phyloP scores from a whole-genome alignment of 164 flowering plant genomes.

The Warburgia ugandensis region DNA sequence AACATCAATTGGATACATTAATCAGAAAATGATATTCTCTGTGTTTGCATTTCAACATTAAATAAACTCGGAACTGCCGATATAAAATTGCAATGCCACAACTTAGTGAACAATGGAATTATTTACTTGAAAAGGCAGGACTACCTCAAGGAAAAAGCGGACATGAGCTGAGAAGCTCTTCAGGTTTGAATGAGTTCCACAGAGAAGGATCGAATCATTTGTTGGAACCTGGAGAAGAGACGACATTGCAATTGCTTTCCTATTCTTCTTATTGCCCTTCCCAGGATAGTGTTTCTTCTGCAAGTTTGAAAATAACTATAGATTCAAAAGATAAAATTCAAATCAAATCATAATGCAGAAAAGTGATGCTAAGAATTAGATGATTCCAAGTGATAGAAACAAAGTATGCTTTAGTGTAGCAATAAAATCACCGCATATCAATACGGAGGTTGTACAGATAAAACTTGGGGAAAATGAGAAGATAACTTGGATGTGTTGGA shows the following conservation, averaged over 20 bases:
- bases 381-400: too few relatives aligned
- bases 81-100: background rate
- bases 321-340: too few relatives aligned
- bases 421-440: too few relatives aligned
- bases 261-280: too few relatives aligned
- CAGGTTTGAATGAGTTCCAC: slow-evolving; percentile 71
- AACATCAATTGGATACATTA: background rate
- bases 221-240: slow-evolving; percentile 41
- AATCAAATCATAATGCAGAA: too few relatives aligned
- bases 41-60: background rate
- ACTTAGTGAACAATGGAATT: background rate
- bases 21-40: background rate
- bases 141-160: slow-evolving; percentile 76
- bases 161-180: slow-evolving; percentile 67
- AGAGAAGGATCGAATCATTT: slow-evolving; percentile 66
- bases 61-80: background rate
- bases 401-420: too few relatives aligned
- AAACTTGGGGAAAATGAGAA: too few relatives aligned
- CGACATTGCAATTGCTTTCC: slow-evolving; percentile 25
- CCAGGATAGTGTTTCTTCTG: too few relatives aligned
- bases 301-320: too few relatives aligned
- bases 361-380: too few relatives aligned
- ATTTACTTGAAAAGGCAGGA: background rate
- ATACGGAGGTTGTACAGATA: too few relatives aligned
- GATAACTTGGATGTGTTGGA: too few relatives aligned